These are phyloP conservation scores for Phylloporus sp. DNA, from an alignment of 768 basidiomycete species.

Conservation along the genomic window DNA sequence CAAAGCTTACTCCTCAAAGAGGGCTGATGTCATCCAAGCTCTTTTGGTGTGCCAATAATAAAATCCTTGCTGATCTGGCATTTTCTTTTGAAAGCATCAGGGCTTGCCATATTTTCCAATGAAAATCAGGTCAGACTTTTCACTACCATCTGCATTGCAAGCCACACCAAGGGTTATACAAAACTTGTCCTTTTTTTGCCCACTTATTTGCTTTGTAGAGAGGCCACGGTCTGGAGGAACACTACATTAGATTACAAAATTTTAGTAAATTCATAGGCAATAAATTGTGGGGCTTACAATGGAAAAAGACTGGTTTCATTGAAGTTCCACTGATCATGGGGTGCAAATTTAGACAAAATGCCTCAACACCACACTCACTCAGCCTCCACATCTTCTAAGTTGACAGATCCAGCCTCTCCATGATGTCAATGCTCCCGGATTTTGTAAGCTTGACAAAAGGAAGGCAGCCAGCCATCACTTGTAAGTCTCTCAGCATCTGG, in stretches of 20 bases:
- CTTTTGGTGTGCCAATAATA: not conserved
- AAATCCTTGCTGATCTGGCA: not conserved
- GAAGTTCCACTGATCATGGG: not conserved
- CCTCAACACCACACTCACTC: too few species aligned
- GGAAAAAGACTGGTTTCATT: not conserved
- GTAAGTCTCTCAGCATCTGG: slow-evolving; percentile 20
- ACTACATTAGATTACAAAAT: not conserved
- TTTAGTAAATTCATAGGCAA: too few species aligned
- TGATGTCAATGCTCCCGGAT: slow-evolving; percentile 13
- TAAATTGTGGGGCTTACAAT: not conserved
- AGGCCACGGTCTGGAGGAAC: not conserved
- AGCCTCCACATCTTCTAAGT: not conserved
- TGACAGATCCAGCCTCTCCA: slow-evolving; percentile 12
- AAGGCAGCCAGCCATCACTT: not conserved
- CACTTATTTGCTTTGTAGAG: not conserved
- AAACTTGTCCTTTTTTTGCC: not conserved
- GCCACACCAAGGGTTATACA: not conserved
- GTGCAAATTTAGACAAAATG: not conserved
- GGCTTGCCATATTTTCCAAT: not conserved
- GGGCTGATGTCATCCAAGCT: not conserved
- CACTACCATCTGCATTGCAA: not conserved
- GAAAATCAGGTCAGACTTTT: not conserved
- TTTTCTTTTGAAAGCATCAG: not conserved
- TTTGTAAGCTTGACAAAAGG: slow-evolving; percentile 1
- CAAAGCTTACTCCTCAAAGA: not conserved